phyloP scores from a whole-genome alignment of 140 eudicot genomes.

The Cichorium intybus region DNA sequence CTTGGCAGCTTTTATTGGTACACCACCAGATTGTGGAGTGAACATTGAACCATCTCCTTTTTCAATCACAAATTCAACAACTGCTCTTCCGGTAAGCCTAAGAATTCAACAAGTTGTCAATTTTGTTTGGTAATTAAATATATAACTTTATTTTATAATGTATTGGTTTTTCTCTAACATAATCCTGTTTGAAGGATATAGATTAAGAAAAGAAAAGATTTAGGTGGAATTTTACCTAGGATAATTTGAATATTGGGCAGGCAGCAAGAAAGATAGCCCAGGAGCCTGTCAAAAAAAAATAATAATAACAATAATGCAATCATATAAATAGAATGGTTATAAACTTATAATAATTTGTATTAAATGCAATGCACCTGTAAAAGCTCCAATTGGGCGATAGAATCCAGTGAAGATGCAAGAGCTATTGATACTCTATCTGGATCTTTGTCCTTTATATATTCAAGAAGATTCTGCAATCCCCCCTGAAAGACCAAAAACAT shows the following conservation, averaged over 20 bases:
- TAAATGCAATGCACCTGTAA: constrained; percentile 61
- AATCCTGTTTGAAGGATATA: neutral
- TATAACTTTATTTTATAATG: constrained; percentile 1
- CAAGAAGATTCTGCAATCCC: constrained; percentile 73
- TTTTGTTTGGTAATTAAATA: neutral
- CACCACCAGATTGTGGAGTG: constrained; percentile 84
- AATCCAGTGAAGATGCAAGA: constrained; percentile 92
- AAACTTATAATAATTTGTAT: constrained; percentile 17
- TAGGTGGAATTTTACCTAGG: constrained; percentile 58
- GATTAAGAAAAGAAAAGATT: neutral
- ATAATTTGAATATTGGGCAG: constrained; percentile 64
- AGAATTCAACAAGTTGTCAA: constrained; percentile 1
- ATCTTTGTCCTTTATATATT: constrained; percentile 78
- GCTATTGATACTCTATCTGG: constrained; percentile 81
- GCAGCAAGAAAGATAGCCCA: constrained; percentile 91
- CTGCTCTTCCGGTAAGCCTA: constrained; percentile 91
- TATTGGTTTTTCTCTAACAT: neutral
- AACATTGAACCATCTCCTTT: constrained; percentile 89
- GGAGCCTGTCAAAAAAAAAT: constrained; percentile 85
- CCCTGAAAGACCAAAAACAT: constrained; percentile 45
- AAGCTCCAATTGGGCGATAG: constrained; percentile 82
- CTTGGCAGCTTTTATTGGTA: constrained; percentile 61
- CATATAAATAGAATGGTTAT: constrained; percentile 19
- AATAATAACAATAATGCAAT: constrained; percentile 29
- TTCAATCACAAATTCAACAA: constrained; percentile 78